phyloP scores from a whole-genome alignment of 345 rosid genomes.

The Acer saccharum region DNA sequence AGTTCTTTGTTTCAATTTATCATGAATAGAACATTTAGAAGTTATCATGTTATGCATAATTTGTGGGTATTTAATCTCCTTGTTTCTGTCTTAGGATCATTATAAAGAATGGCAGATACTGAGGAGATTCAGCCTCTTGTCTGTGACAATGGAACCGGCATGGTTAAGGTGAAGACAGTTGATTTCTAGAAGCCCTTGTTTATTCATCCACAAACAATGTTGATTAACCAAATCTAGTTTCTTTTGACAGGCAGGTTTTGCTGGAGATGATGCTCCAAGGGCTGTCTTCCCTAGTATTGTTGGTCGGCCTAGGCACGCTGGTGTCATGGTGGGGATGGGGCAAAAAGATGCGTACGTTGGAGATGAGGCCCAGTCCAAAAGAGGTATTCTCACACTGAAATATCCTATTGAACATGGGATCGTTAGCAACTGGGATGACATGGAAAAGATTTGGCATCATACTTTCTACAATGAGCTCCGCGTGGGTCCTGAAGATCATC shows the following conservation, averaged over 20 bases:
- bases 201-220: neutral
- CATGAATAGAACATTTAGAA: neutral
- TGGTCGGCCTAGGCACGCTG: conserved; percentile 67
- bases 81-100: conserved; percentile 7
- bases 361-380: conserved; percentile 69
- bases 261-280: conserved; percentile 68
- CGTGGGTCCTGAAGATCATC: conserved; percentile 62
- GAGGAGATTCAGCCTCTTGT: conserved; percentile 63
- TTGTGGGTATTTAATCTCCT: neutral
- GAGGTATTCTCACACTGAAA: conserved; percentile 65
- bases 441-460: conserved; percentile 77
- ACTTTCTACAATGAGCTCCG: conserved; percentile 67
- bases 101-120: conserved; percentile 33
- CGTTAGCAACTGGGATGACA: conserved; percentile 73
- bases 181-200: neutral
- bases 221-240: neutral
- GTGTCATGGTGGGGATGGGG: conserved; percentile 75
- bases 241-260: conserved; percentile 50
- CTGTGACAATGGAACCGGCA: conserved; percentile 74
- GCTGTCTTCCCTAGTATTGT: conserved; percentile 71
- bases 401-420: conserved; percentile 70
- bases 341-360: conserved; percentile 71
- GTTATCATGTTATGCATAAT: neutral
- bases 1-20: neutral
- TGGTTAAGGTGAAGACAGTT: conserved; percentile 55